Base-by-base conservation (phyloP, 371 early-diverging fungal species). In the Haplosporangium sp. region DNA sequence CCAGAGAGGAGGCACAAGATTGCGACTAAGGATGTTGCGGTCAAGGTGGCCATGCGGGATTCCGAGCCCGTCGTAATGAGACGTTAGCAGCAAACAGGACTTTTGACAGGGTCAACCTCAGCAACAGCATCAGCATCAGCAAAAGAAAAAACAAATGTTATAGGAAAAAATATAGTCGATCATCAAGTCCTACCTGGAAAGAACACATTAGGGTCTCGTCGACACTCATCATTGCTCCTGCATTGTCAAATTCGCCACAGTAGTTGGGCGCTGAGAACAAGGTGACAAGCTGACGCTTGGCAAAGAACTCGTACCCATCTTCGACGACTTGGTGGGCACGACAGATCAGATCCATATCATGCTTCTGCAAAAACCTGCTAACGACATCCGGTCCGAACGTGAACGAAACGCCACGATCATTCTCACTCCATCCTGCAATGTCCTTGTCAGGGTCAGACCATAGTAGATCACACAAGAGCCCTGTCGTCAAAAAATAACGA, bases 171-270 rank as follows among this genome's bases (percentile, higher is more conserved):
- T 29, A 54, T 16, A 29, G 38, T 11, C 16, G 13, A 42, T 37
- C 38, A 13, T 18, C 50, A 2, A n/a, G 46, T 4, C 21, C 64
- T 81, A 92, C 87, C 82, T 91, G 92, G 85, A 92, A 93, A 47
- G 90, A 90, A 69, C 95, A 95, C 83, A 97, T 90, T 59, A 99
- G 86, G 50, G 96, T 92, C 76, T 96, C 94, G 82, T 96, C 96
- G 37, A 99, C 98, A 70, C 93, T 94, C 98, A 99, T 96, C 90
- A 99, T 96, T 6, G 98, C 98, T 38, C 97, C 99, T 12, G 96
- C 94, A 82, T 96, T 98, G 70, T 95, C 96, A 74, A 96, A 96
- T 84, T 95, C 95, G 59, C 96, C 96, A 82, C 96, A 96, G 82
- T 96, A 97, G 83, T 97, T 97, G 56, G 98, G 97, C 29, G 97